A percentile compares a stretch with the other conserved stretches of the same genome.
phyloP scores from a whole-genome alignment of 2,329 filamentous ascomycete genomes.

The Ceratocystis eucalypticola region DNA sequence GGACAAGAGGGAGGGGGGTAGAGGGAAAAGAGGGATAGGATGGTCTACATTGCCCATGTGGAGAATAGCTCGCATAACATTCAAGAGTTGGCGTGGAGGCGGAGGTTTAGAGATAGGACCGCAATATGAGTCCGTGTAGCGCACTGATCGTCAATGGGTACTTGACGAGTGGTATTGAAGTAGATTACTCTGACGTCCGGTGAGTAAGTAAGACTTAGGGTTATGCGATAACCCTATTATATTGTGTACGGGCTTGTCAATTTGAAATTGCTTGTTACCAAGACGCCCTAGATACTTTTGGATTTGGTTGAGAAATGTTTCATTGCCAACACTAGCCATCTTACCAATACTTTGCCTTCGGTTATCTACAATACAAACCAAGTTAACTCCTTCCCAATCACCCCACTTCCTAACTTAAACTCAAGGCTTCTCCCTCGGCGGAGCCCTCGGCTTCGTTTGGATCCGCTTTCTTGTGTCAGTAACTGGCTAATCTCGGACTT shows the following conservation, averaged over 20 bases:
- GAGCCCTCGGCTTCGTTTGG: background rate
- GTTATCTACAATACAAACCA: background rate
- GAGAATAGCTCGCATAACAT: slow-evolving; percentile 1
- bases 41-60: background rate
- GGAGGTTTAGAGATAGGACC: background rate
- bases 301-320: no score
- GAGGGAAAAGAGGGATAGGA: background rate
- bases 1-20: background rate
- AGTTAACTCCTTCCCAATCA: background rate
- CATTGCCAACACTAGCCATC: background rate
- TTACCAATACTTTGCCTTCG: background rate
- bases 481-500: background rate
- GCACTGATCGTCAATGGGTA: background rate
- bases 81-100: background rate
- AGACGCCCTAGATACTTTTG: background rate
- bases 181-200: slow-evolving; percentile 5
- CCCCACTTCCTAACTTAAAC: background rate
- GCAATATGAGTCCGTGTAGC: background rate
- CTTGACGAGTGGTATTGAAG: background rate
- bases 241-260: no score
- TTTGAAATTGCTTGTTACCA: background rate
- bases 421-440: background rate
- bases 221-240: background rate
- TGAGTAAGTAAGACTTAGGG: background rate
- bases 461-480: background rate